These are phyloP conservation scores for Selaginella tamariscina DNA, from an alignment of 75 land plant species.

Conservation along the genomic window DNA sequence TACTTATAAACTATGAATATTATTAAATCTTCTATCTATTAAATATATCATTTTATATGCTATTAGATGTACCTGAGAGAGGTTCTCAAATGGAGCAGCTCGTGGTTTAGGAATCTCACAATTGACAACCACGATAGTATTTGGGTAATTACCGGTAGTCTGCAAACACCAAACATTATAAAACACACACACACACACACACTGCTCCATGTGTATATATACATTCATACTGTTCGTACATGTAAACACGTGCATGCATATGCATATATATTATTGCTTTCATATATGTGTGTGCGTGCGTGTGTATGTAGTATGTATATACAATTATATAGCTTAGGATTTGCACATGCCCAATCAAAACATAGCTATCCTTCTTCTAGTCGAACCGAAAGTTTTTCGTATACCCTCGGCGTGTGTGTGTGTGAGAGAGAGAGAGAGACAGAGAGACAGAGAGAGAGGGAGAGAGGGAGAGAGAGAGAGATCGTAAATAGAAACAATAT, in stretches of 20 bases:
- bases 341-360: too few species aligned
- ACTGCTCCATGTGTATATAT: background rate
- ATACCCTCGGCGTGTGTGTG: too few species aligned
- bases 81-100: slow-evolving; percentile 75
- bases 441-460: too few species aligned
- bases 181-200: too few species aligned
- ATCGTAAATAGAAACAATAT: too few species aligned
- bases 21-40: too few species aligned
- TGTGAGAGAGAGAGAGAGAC: too few species aligned
- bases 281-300: background rate
- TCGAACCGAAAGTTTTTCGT: too few species aligned
- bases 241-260: background rate
- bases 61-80: slow-evolving; percentile 92
- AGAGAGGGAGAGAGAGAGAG: too few species aligned
- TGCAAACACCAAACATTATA: slow-evolving; percentile 20
- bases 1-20: background rate
- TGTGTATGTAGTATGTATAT: background rate
- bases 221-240: background rate
- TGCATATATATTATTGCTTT: background rate
- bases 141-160: slow-evolving; percentile 89
- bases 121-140: slow-evolving; percentile 84
- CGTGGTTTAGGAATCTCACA: slow-evolving; percentile 94
- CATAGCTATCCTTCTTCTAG: too few species aligned
- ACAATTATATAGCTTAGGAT: too few species aligned
- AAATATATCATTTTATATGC: too few species aligned